Evolutionary conservation across 192 early-diverging fungal species (phyloP).

Genomic region (Coemansia asiatica): DNA sequence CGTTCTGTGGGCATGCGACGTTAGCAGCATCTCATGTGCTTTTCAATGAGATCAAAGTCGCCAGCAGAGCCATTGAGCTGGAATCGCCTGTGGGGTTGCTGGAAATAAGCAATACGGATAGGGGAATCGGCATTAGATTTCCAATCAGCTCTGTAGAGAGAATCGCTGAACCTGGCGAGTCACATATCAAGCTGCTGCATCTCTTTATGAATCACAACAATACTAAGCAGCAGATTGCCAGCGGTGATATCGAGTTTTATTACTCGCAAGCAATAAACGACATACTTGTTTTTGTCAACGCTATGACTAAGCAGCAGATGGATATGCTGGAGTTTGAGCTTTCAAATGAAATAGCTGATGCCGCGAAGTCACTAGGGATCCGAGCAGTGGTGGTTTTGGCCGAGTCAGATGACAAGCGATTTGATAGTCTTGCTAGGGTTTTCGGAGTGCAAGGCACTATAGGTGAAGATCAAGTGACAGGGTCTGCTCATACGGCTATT

Average conservation of each 20-base stretch:
- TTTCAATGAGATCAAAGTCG: slow-evolving; percentile 17
- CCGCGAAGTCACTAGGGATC: slow-evolving; percentile 9
- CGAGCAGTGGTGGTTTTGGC: slow-evolving; percentile 11
- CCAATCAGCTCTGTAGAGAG: no score
- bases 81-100: slow-evolving; percentile 14
- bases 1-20: slow-evolving; percentile 43
- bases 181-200: slow-evolving; percentile 5
- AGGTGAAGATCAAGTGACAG: slow-evolving; percentile 45
- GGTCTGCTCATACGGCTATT: slow-evolving; percentile 28
- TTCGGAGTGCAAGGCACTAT: slow-evolving; percentile 17
- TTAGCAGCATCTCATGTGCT: slow-evolving; percentile 39
- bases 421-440: slow-evolving; percentile 33
- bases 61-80: background rate
- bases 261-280: slow-evolving; percentile 11
- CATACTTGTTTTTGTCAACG: slow-evolving; percentile 8
- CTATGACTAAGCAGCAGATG: slow-evolving; percentile 1
- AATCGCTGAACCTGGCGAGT: no score
- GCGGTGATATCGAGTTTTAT: slow-evolving; percentile 2
- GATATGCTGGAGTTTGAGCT: background rate
- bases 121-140: background rate
- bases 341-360: background rate
- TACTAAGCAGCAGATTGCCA: background rate
- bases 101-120: background rate
- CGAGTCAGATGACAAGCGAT: background rate
- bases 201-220: slow-evolving; percentile 6